These are phyloP conservation scores for Bacidia gigantensis DNA, from an alignment of 495 filamentous ascomycete genomes.

Conservation along the genomic window DNA sequence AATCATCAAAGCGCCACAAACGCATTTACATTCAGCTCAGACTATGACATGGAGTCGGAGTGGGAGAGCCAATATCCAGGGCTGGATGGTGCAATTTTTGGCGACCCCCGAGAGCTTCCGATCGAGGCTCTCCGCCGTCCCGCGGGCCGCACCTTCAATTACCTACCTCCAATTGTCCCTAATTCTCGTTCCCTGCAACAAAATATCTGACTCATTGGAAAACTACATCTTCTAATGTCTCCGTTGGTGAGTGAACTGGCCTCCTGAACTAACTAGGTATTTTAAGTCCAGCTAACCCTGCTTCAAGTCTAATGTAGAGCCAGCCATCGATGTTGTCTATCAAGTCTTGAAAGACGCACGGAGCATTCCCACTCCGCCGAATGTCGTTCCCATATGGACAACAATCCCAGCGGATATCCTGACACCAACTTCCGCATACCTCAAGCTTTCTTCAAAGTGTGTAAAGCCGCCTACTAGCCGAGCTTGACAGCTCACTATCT, in stretches of 20 bases:
- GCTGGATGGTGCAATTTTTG: too few species aligned
- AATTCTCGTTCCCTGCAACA: too few species aligned
- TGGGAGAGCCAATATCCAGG: too few species aligned
- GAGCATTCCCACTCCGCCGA: conserved; percentile 47
- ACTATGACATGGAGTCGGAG: too few species aligned
- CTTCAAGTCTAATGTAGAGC: conserved; percentile 29
- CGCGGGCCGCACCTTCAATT: too few species aligned
- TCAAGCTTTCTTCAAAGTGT: conserved; percentile 69
- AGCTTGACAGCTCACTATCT: background rate
- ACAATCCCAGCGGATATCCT: conserved; percentile 82
- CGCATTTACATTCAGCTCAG: too few species aligned
- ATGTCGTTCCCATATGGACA: conserved; percentile 73
- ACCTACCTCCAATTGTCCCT: too few species aligned
- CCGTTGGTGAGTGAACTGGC: background rate
- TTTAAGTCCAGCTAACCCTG: background rate
- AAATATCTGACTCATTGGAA: too few species aligned
- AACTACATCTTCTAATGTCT: background rate
- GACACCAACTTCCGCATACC: conserved; percentile 80
- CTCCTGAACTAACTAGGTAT: too few species aligned
- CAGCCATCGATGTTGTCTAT: conserved; percentile 37
- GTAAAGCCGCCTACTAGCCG: conserved; percentile 18
- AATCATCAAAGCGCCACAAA: too few species aligned
- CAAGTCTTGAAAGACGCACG: conserved; percentile 39
- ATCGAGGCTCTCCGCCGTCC: too few species aligned
- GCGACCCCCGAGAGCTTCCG: too few species aligned